Conservation (phyloP, 179 eudicot species). For the Heliamphora ciliata region DNA sequence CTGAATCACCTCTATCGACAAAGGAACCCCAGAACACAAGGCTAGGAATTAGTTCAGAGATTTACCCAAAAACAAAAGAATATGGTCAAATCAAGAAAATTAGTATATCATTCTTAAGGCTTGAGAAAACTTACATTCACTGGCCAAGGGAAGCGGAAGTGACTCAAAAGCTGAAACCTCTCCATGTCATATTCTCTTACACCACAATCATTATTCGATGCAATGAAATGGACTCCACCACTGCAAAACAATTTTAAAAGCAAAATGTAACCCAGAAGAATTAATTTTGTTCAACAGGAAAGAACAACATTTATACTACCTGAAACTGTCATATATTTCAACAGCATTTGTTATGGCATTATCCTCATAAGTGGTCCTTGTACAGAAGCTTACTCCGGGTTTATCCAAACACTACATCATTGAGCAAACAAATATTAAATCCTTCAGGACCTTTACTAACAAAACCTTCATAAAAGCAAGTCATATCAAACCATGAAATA, state of each 20-base stretch:
- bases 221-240: constrained; percentile 64
- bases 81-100: neutral
- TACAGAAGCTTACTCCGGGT: constrained; percentile 64
- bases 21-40: neutral
- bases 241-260: constrained; percentile 34
- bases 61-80: neutral
- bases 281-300: neutral
- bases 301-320: constrained; percentile 32
- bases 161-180: constrained; percentile 59
- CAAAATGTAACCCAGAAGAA: constrained; percentile 1
- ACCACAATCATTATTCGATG: constrained; percentile 75
- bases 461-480: constrained; percentile 15
- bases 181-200: constrained; percentile 77
- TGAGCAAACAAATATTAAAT: neutral
- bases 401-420: constrained; percentile 57
- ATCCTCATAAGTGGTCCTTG: constrained; percentile 75
- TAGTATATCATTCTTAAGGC: neutral
- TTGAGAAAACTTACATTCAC: constrained; percentile 57
- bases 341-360: constrained; percentile 91
- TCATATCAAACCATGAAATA: neutral
- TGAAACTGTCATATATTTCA: constrained; percentile 56
- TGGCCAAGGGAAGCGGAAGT: constrained; percentile 78
- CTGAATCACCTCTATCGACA: neutral
- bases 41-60: neutral
- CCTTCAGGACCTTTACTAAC: neutral